A percentile compares a stretch with the other conserved stretches of the same genome.
Evolutionary conservation across 2,329 filamentous ascomycete genomes (phyloP).

Genomic region (Myriangium duriaei): DNA sequence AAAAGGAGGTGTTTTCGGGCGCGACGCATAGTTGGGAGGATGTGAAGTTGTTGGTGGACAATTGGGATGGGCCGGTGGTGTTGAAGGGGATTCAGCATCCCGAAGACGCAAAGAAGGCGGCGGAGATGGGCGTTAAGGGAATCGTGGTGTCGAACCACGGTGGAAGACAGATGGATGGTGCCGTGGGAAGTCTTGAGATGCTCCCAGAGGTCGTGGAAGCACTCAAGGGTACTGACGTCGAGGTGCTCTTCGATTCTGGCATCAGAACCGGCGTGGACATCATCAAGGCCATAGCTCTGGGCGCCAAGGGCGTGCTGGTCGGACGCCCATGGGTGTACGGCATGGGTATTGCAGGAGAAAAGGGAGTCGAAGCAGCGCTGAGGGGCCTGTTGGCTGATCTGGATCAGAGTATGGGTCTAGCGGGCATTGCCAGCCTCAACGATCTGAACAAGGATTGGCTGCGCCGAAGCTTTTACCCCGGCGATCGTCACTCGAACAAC

Average conservation of each 20-base stretch:
- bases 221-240: slow-evolving; percentile 33
- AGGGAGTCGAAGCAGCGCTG: slow-evolving; percentile 35
- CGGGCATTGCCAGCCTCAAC: slow-evolving; percentile 10
- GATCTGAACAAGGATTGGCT: slow-evolving; percentile 12
- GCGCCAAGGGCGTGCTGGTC: slow-evolving; percentile 46
- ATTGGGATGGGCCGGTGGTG: slow-evolving; percentile 53
- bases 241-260: slow-evolving; percentile 40
- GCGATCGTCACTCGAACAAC: slow-evolving; percentile 12
- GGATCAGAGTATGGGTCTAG: slow-evolving; percentile 15
- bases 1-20: slow-evolving; percentile 34
- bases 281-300: slow-evolving; percentile 40
- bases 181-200: slow-evolving; percentile 39
- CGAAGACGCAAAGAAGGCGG: slow-evolving; percentile 34
- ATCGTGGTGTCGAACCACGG: slow-evolving; percentile 43
- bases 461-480: slow-evolving; percentile 10
- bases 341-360: slow-evolving; percentile 41
- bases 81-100: slow-evolving; percentile 47
- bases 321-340: slow-evolving; percentile 48
- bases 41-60: slow-evolving; percentile 38
- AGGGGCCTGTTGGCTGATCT: slow-evolving; percentile 10
- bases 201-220: slow-evolving; percentile 49
- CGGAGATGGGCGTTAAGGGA: slow-evolving; percentile 34
- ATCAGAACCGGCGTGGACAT: slow-evolving; percentile 38
- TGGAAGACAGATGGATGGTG: slow-evolving; percentile 41
- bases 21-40: slow-evolving; percentile 44